Conservation (phyloP, 2,329 filamentous ascomycete species). For the Fusarium albidum region DNA sequence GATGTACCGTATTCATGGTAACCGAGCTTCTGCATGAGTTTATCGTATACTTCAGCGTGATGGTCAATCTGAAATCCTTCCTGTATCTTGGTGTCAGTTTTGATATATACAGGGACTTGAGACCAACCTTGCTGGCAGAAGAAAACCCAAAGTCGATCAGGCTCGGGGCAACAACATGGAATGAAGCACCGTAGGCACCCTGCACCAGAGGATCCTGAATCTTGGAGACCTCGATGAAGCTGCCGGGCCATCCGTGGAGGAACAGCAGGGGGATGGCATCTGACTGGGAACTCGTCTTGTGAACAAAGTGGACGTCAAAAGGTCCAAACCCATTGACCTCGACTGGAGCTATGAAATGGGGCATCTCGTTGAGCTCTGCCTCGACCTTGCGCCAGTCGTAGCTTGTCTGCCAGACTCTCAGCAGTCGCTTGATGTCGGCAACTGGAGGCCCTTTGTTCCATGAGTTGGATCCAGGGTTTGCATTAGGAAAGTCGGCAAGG, state of each 20-base stretch:
- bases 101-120: not conserved
- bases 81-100: not conserved
- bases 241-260: slow-evolving; percentile 22
- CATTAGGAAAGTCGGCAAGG: slow-evolving; percentile 23
- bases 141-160: slow-evolving; percentile 19
- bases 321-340: slow-evolving; percentile 62
- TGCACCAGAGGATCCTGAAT: slow-evolving; percentile 4
- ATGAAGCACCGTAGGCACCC: not conserved
- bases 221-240: slow-evolving; percentile 14
- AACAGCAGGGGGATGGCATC: slow-evolving; percentile 69
- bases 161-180: slow-evolving; percentile 19
- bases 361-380: slow-evolving; percentile 61
- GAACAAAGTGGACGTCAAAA: slow-evolving; percentile 68
- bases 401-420: slow-evolving; percentile 44
- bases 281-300: slow-evolving; percentile 57
- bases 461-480: slow-evolving; percentile 10
- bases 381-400: slow-evolving; percentile 68
- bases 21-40: slow-evolving; percentile 19
- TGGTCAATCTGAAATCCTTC: slow-evolving; percentile 1
- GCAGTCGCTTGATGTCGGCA: slow-evolving; percentile 40
- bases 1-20: slow-evolving; percentile 10
- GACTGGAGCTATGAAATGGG: slow-evolving; percentile 61
- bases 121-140: not conserved
- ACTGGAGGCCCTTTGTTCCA: slow-evolving; percentile 36
- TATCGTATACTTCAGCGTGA: slow-evolving; percentile 11